Conservation (phyloP, 257 asterid species). For the Knoxia roxburghii region DNA sequence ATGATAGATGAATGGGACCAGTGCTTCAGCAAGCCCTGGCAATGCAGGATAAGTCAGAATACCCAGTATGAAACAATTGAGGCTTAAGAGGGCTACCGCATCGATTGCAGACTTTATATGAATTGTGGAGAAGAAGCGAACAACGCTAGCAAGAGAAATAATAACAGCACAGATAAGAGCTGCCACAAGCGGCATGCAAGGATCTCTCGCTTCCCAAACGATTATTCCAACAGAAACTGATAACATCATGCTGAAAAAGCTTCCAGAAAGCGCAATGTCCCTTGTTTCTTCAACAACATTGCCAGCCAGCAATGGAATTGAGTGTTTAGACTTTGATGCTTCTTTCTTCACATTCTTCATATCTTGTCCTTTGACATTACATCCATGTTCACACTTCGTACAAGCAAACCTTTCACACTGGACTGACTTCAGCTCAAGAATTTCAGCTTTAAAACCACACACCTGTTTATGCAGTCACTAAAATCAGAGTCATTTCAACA, state of each 20-base stretch:
- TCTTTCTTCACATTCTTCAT: constrained; percentile 11
- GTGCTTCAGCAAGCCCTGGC: constrained; percentile 35
- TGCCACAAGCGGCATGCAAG: constrained; percentile 58
- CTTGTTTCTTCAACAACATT: constrained; percentile 21
- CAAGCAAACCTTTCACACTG: constrained; percentile 30
- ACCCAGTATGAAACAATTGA: constrained; percentile 75
- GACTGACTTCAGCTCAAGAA: constrained; percentile 34
- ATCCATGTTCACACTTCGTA: constrained; percentile 2
- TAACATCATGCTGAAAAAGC: constrained; percentile 45
- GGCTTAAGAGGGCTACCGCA: constrained; percentile 59
- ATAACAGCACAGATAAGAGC: constrained; percentile 51
- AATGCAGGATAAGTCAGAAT: constrained; percentile 42
- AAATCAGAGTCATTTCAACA: too few relatives aligned
- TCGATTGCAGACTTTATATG: constrained; percentile 43
- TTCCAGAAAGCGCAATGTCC: constrained; percentile 42
- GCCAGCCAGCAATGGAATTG: neutral
- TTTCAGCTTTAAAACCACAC: constrained; percentile 38
- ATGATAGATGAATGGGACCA: constrained; percentile 20
- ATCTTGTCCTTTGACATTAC: constrained; percentile 7
- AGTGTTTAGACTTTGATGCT: neutral
- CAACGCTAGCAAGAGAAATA: constrained; percentile 49
- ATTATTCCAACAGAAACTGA: constrained; percentile 56
- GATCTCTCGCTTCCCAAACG: constrained; percentile 52
- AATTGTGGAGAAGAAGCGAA: constrained; percentile 30
- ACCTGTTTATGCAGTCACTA: too few relatives aligned